These are phyloP conservation scores for Phytomonas francai DNA, from an alignment of 208 protist genomes.

Conservation along the genomic window DNA sequence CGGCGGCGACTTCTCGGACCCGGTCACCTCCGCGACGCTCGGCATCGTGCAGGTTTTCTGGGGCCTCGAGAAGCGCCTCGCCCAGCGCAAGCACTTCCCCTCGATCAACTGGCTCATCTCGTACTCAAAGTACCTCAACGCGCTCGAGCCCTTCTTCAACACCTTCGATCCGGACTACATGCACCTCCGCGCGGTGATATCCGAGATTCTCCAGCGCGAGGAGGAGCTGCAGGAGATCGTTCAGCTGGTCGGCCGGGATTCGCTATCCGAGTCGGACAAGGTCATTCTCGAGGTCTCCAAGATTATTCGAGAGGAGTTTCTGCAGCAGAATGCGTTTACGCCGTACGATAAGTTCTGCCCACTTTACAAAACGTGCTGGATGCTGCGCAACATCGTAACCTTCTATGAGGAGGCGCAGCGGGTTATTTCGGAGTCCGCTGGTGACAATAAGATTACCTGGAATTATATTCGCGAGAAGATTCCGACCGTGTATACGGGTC, in stretches of 20 bases:
- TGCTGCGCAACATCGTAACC: slow-evolving; percentile 96
- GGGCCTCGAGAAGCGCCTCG: slow-evolving; percentile 99
- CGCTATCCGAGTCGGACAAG: slow-evolving; percentile 99
- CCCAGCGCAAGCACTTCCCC: slow-evolving; percentile 99
- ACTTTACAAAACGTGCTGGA: slow-evolving; percentile 98
- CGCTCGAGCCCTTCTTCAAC: slow-evolving; percentile 97
- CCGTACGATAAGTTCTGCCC: slow-evolving; percentile 97
- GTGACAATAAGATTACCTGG: slow-evolving; percentile 95
- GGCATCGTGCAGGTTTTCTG: slow-evolving; percentile 99
- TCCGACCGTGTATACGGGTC: slow-evolving; percentile 67
- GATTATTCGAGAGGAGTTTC: slow-evolving; percentile 99
- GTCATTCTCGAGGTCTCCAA: slow-evolving; percentile 99
- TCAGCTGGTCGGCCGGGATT: slow-evolving; percentile 99
- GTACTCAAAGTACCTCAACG: slow-evolving; percentile 99
- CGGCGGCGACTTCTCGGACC: slow-evolving; percentile 99
- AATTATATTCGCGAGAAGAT: slow-evolving; percentile 92
- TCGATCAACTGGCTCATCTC: slow-evolving; percentile 99
- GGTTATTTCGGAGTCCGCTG: slow-evolving; percentile 75
- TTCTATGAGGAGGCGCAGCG: slow-evolving; percentile 96
- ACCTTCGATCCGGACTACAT: slow-evolving; percentile 95
- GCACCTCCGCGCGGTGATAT: slow-evolving; percentile 85
- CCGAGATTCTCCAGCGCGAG: slow-evolving; percentile 98
- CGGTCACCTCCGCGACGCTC: slow-evolving; percentile 98
- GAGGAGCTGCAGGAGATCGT: slow-evolving; percentile 99
- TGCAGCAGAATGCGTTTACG: slow-evolving; percentile 99